Conservation (phyloP, 2,329 filamentous ascomycete genomes). For the Talaromyces sp. region DNA sequence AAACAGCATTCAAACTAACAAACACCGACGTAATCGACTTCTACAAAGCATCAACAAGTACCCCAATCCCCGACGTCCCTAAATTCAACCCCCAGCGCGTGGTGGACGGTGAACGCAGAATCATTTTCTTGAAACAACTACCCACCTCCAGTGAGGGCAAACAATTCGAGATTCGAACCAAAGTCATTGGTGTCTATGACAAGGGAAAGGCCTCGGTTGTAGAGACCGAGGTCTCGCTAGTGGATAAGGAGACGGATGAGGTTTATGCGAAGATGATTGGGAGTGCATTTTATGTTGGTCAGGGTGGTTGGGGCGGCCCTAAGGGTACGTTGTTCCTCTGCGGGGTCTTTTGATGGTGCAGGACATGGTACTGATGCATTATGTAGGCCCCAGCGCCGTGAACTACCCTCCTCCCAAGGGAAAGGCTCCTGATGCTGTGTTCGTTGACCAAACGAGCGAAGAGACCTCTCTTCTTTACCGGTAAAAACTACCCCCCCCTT, state of each 20-base stretch:
- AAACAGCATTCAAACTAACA: constrained; percentile 68
- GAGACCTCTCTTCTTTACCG: constrained; percentile 75
- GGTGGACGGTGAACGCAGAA: constrained; percentile 79
- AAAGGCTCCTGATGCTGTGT: constrained; percentile 66
- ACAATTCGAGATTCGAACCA: constrained; percentile 72
- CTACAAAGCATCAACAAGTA: constrained; percentile 65
- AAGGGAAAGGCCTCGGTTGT: constrained; percentile 82
- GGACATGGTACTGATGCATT: background rate
- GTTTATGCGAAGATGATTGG: constrained; percentile 68
- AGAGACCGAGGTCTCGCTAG: constrained; percentile 73
- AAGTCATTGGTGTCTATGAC: constrained; percentile 82
- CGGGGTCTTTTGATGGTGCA: background rate
- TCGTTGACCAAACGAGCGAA: constrained; percentile 66
- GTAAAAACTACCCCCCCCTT: constrained; percentile 30
- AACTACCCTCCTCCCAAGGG: constrained; percentile 75
- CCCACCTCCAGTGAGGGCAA: constrained; percentile 68
- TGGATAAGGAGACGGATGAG: constrained; percentile 66
- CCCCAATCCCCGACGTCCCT: constrained; percentile 71
- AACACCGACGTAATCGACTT: constrained; percentile 79
- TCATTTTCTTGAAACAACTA: constrained; percentile 72
- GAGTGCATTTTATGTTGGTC: constrained; percentile 75
- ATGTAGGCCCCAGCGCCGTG: constrained; percentile 61
- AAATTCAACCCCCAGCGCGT: constrained; percentile 70
- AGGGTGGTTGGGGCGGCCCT: constrained; percentile 82
- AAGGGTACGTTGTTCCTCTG: constrained; percentile 57